A percentile compares a stretch with the other conserved stretches of the same genome.
Evolutionary conservation across 352 stramenopile genomes (phyloP).

Genomic region (Globisporangium megalacanthum): DNA sequence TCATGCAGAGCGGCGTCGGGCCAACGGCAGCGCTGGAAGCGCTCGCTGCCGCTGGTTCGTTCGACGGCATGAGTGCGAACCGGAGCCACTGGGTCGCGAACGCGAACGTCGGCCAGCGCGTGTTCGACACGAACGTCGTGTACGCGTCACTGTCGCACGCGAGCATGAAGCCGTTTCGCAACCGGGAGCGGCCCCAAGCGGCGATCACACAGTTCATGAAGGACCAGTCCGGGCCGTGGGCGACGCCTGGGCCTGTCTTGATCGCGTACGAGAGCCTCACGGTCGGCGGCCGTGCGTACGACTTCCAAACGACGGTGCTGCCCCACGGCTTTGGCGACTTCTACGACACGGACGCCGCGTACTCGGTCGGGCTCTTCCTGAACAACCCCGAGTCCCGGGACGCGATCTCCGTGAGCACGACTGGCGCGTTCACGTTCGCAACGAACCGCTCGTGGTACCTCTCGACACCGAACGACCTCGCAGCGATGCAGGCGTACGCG

Average conservation of each 20-base stretch:
- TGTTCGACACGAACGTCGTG: slow-evolving; percentile 16
- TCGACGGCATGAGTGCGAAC: slow-evolving; percentile 8
- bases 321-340: slow-evolving; percentile 20
- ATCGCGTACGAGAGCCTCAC: slow-evolving; percentile 23
- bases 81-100: slow-evolving; percentile 3
- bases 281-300: slow-evolving; percentile 18
- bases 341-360: slow-evolving; percentile 16
- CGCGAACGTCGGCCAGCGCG: slow-evolving; percentile 7
- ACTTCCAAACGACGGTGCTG: slow-evolving; percentile 24
- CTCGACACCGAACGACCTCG: slow-evolving; percentile 36
- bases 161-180: slow-evolving; percentile 8
- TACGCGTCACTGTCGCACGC: slow-evolving; percentile 6
- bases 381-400: slow-evolving; percentile 22
- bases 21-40: slow-evolving; percentile 42
- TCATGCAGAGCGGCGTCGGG: slow-evolving; percentile 78
- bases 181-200: slow-evolving; percentile 1
- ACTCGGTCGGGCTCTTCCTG: slow-evolving; percentile 20
- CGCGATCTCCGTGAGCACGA: slow-evolving; percentile 10
- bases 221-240: slow-evolving; percentile 11
- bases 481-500: slow-evolving; percentile 49
- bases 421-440: slow-evolving; percentile 4
- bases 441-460: slow-evolving; percentile 26
- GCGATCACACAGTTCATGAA: slow-evolving; percentile 6
- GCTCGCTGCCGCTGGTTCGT: slow-evolving; percentile 14
- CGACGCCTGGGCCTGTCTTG: slow-evolving; percentile 19